Evolutionary conservation across 495 filamentous ascomycete species (phyloP), one percentile per base, ranked within the genome.

Genomic region (Penicillium roqueforti): DNA sequence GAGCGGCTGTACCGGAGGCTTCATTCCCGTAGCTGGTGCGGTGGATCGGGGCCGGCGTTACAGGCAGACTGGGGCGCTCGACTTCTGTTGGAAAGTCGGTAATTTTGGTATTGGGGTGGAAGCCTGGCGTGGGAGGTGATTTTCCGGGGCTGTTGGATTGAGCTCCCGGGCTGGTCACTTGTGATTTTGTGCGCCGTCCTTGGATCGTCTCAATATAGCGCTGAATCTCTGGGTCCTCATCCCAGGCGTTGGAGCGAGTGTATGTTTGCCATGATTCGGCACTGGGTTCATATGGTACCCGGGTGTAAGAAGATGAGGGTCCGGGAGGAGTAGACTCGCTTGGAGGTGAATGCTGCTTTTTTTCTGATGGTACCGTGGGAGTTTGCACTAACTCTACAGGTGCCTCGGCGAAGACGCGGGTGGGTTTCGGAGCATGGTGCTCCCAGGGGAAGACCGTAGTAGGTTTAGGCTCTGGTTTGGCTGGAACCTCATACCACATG

Each of bases 361-460:
- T 28, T 28, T 42, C 51, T 9, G 29, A 6, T 8, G 42, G 23
- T 29, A 45, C 4, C 40, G 26, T 14, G 14, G 40, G 22, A 3
- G 40, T 14, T 25, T 25, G 7, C 22, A n/a, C 40, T 1, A 6
- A n/a, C 16, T 45, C 42, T 3, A 29, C 22, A 23, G 22, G 23
- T 26, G 22, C 14, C 51, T 86, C 79, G 6, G 78, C 61, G 58
- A 96, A 96, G 18, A 91, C 79, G 23, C 92, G 83, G 20, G 87
- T 85, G 2, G 91, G 78, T 62, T 74, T 81, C 0, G 83, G 76
- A 31, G 79, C 78, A 43, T 81, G 67, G 20, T 59, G 65, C 65
- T 97, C 92, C 92, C 92, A 97, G 13, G 91, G 91, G 70, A 97
- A 97, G 28, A 96, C 77, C 6, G 83, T 78, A 34, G 79, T 77